Percentiles rank a stretch among this genome's conserved stretches.
Evolutionary conservation across 148 eudicot genomes (phyloP).

Genomic region (Silene conica): DNA sequence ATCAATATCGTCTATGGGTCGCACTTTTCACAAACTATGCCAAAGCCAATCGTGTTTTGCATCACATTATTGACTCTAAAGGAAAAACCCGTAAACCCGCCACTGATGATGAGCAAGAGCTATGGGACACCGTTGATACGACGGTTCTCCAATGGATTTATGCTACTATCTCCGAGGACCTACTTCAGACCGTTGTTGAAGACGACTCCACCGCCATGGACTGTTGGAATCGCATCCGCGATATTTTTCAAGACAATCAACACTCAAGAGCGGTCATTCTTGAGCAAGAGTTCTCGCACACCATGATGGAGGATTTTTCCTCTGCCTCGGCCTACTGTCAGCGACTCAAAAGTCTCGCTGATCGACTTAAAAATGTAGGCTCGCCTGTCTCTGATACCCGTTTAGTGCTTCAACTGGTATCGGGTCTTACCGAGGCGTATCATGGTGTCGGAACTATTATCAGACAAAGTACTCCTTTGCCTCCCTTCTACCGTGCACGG

Average conservation of each 20-base stretch:
- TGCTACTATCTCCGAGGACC: not conserved
- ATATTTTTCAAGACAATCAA: too few species aligned
- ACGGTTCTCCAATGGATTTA: too few species aligned
- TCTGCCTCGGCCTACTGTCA: not conserved
- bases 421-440: not conserved
- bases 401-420: too few species aligned
- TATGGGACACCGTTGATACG: not conserved
- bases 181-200: not conserved
- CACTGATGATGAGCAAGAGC: not conserved
- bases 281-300: not conserved
- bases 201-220: not conserved
- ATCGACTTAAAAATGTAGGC: too few species aligned
- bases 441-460: not conserved
- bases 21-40: too few species aligned
- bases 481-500: not conserved
- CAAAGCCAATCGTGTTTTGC: too few species aligned
- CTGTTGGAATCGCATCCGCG: too few species aligned
- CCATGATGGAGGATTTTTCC: not conserved
- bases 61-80: too few species aligned
- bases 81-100: not conserved
- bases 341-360: not conserved
- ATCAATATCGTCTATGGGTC: too few species aligned
- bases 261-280: too few species aligned
- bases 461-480: not conserved
- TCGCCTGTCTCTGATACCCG: too few species aligned